Evolutionary conservation across 345 rosid genomes (phyloP), one percentile per base, ranked within the genome.

Genomic region (Salix purpurea): DNA sequence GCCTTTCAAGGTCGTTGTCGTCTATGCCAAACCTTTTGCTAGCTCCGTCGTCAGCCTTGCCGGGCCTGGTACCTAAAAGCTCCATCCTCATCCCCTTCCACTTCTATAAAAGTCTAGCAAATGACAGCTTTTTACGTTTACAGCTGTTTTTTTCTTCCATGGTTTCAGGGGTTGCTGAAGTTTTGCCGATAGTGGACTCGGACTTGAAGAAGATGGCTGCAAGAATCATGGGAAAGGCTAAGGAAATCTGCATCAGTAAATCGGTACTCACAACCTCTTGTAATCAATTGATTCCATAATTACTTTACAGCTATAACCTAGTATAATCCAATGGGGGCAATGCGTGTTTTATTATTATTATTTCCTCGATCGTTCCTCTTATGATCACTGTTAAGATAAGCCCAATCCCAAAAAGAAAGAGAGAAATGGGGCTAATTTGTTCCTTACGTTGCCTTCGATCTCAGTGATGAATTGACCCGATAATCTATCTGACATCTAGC

Each of bases 1-100:
- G 72, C 97, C 90, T n/a, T 96, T 91, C 83, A 89, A 88, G 79
- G 95, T 96, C 78, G 71, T 91, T 64, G 73, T 96, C 84, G 87
- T 93, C 74, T 89, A 93, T 79, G 91, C 97, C 73, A 96, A 91
- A 83, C 97, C 97, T 66, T 24, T 86, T 80, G 77, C 94, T 76
- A 16, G 84, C 79, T 80, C 92, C 36, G 87, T 78, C 75, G 77
- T 96, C 39, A 92, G 91, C 67, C 83, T 92, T 71, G 90, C 87
- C 37, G 99, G 97, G 69, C 94, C 97, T 19, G 99, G 98, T 91
- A 69, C 2, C 70, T 72, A 4, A 4, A 13, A 8, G 18, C 50
- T 46, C 16, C 13, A 4, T 46, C 50, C 16, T 46, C 50, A 4
- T 46, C 18, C 14, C 18, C 1, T 12, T 15, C 52, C 19, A 14